phyloP scores from a whole-genome alignment of 371 early-diverging fungal genomes.

The Pancytospora philotis region DNA sequence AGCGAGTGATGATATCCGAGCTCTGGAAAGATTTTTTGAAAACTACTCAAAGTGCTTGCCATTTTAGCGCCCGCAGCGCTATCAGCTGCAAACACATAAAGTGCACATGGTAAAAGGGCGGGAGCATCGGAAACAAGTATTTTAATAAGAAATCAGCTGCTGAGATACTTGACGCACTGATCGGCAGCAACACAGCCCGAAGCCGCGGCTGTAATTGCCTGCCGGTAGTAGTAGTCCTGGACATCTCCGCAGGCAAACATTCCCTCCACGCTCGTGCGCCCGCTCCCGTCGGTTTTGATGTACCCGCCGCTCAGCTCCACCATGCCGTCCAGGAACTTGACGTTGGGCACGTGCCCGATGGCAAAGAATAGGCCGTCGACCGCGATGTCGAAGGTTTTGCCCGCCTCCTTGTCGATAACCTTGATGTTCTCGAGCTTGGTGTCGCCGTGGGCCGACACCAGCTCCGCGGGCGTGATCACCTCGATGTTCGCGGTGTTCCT shows the following conservation, averaged over 20 bases:
- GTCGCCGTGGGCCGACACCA: constrained; percentile 73
- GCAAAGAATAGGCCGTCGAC: constrained; percentile 91
- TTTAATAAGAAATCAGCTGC: constrained; percentile 4
- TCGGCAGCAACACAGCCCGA: constrained; percentile 55
- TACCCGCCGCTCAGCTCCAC: constrained; percentile 74
- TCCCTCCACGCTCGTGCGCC: constrained; percentile 71
- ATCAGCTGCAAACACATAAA: too few species aligned
- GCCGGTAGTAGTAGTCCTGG: constrained; percentile 81
- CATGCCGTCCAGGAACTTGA: constrained; percentile 61
- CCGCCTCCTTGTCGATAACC: constrained; percentile 57
- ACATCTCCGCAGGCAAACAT: constrained; percentile 95
- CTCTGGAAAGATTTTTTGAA: background rate
- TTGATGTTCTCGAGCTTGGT: constrained; percentile 55
- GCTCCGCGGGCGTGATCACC: constrained; percentile 74
- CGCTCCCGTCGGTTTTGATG: constrained; percentile 66
- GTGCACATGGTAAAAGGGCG: too few species aligned
- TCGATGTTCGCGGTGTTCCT: constrained; percentile 72
- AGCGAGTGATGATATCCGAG: background rate
- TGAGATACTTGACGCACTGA: constrained; percentile 9
- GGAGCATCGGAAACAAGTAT: too few species aligned
- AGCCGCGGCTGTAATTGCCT: constrained; percentile 67
- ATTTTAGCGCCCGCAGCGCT: background rate
- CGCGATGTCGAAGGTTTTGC: constrained; percentile 61
- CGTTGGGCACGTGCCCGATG: constrained; percentile 86
- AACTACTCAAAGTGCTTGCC: background rate